Evolutionary conservation across 2,329 filamentous ascomycete genomes (phyloP).

Genomic region (Chrysoporthe cubensis): DNA sequence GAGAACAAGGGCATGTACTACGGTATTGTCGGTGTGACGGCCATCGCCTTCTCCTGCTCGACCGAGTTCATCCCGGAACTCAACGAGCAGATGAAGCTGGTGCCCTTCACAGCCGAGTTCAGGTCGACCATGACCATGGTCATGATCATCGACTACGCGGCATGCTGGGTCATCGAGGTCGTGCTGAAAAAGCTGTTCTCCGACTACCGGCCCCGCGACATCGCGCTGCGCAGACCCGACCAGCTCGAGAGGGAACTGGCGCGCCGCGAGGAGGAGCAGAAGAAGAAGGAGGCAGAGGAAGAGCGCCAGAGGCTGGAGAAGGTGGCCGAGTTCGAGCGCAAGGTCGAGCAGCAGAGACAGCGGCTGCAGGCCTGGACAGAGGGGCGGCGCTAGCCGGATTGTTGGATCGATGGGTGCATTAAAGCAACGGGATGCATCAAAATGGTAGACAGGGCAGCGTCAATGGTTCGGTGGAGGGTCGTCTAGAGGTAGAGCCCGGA

Average conservation of each 20-base stretch:
- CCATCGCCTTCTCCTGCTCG: conserved; percentile 89
- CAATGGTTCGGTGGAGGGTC: neutral
- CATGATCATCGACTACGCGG: conserved; percentile 87
- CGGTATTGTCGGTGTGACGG: conserved; percentile 87
- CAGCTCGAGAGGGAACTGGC: conserved; percentile 78
- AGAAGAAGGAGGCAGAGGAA: conserved; percentile 53
- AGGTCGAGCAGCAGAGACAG: conserved; percentile 55
- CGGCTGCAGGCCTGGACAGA: conserved; percentile 53
- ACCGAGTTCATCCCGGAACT: conserved; percentile 95
- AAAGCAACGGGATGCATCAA: neutral
- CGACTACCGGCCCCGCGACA: conserved; percentile 92
- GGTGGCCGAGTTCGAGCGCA: conserved; percentile 63
- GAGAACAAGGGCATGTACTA: conserved; percentile 99
- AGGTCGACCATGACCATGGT: conserved; percentile 80
- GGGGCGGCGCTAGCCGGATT: conserved; percentile 36
- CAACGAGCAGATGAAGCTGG: conserved; percentile 89
- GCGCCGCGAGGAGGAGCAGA: conserved; percentile 65
- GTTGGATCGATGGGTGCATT: neutral
- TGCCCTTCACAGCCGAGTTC: conserved; percentile 88
- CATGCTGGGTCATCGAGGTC: conserved; percentile 88
- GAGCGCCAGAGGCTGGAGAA: conserved; percentile 53
- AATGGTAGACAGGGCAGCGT: neutral
- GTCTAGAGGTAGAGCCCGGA: neutral
- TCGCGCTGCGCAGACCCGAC: conserved; percentile 82
- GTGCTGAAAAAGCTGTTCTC: conserved; percentile 83